Evolutionary conservation across 768 basidiomycete genomes (phyloP).

Genomic region (Gymnopilus dilepis): DNA sequence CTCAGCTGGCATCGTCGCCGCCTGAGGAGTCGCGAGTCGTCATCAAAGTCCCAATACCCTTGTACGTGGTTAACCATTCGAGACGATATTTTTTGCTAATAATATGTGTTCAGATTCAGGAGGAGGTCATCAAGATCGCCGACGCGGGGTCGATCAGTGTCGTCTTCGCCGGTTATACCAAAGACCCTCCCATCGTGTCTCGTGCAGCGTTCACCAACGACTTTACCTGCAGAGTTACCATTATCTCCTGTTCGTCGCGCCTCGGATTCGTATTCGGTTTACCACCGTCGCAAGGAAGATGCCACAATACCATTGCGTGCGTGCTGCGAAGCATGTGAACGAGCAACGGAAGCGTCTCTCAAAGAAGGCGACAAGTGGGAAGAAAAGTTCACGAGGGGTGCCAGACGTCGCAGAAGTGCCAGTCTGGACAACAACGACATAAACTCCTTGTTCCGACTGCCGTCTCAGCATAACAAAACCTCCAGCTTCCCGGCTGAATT

Average conservation of each 20-base stretch:
- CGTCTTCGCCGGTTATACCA: slow-evolving; percentile 34
- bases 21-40: slow-evolving; percentile 45
- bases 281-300: slow-evolving; percentile 37
- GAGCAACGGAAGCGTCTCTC: slow-evolving; percentile 60
- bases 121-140: slow-evolving; percentile 44
- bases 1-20: slow-evolving; percentile 16
- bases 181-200: slow-evolving; percentile 59
- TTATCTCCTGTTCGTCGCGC: slow-evolving; percentile 34
- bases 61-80: slow-evolving; percentile 42
- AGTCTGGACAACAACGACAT: slow-evolving; percentile 38
- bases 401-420: slow-evolving; percentile 58
- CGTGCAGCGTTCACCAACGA: slow-evolving; percentile 48
- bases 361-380: slow-evolving; percentile 63
- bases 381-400: slow-evolving; percentile 67
- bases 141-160: slow-evolving; percentile 40
- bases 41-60: slow-evolving; percentile 67
- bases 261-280: slow-evolving; percentile 38
- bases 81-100: slow-evolving; percentile 12
- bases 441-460: slow-evolving; percentile 11
- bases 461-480: slow-evolving; percentile 4
- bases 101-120: slow-evolving; percentile 42
- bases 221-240: slow-evolving; percentile 26
- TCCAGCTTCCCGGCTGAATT: slow-evolving; percentile 15
- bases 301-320: slow-evolving; percentile 71
- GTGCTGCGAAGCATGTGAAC: slow-evolving; percentile 70